Evolutionary conservation across 2,329 filamentous ascomycete species (phyloP).

Genomic region (Fusarium phyllophilum): DNA sequence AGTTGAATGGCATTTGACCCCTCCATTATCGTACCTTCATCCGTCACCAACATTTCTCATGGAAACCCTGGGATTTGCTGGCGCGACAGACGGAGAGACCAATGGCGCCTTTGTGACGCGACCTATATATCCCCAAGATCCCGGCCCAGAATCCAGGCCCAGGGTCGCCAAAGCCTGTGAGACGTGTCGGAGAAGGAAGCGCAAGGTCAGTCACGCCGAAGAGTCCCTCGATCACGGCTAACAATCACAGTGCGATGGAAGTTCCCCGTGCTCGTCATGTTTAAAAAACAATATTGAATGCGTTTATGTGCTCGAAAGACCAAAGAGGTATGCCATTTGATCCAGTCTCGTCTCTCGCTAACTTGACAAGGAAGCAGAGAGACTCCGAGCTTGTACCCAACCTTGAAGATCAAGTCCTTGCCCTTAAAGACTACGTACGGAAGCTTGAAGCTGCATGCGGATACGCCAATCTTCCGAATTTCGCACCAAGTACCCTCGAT

Average conservation of each 20-base stretch:
- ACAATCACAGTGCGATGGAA: background rate
- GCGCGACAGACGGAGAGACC: background rate
- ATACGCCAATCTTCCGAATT: background rate
- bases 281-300: background rate
- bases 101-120: background rate
- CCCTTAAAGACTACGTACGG: background rate
- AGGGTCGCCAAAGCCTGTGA: background rate
- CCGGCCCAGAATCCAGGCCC: background rate
- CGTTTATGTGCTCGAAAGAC: background rate
- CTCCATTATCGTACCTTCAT: background rate
- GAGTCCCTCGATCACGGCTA: background rate
- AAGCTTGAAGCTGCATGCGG: background rate
- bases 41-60: background rate
- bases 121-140: background rate
- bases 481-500: background rate
- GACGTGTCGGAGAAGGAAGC: background rate
- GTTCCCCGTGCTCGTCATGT: background rate
- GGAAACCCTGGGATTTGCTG: background rate
- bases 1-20: background rate
- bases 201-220: background rate
- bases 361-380: background rate
- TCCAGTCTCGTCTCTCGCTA: background rate
- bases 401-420: background rate
- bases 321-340: background rate
- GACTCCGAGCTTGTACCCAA: background rate